Conservation (phyloP, 805 yeast genomes). For the Candida nitratophila region DNA sequence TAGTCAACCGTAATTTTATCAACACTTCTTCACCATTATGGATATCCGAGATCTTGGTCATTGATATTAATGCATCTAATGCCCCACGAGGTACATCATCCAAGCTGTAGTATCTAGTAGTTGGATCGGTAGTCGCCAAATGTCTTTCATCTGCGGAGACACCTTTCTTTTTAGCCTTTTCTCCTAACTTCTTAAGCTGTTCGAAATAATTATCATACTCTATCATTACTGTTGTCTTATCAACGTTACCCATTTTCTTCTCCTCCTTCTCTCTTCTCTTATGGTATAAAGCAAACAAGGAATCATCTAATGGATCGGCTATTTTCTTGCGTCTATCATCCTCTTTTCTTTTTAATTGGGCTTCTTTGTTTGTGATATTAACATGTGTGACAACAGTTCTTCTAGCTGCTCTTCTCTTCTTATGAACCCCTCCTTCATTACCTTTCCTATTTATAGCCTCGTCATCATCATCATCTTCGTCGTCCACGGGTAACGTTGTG, state of each 20-base stretch:
- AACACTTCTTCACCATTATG: conserved; percentile 43
- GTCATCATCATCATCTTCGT: conserved; percentile 3
- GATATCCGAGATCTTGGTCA: conserved; percentile 44
- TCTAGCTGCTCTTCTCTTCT: neutral
- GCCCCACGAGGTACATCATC: neutral
- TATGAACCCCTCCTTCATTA: neutral
- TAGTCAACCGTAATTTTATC: conserved; percentile 44
- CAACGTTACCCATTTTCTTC: conserved; percentile 47
- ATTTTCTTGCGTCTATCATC: conserved; percentile 1
- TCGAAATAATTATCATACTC: conserved; percentile 53
- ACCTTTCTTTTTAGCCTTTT: conserved; percentile 8
- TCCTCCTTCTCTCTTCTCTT: conserved; percentile 59
- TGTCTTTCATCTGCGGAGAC: neutral
- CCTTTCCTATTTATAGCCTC: neutral
- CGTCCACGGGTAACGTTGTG: conserved; percentile 11
- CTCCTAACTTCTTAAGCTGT: conserved; percentile 31
- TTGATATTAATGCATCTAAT: neutral
- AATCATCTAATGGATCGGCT: conserved; percentile 42
- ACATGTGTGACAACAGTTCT: neutral
- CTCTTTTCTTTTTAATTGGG: neutral
- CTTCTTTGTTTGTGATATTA: conserved; percentile 1
- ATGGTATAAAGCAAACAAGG: conserved; percentile 37
- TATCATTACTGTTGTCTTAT: conserved; percentile 40
- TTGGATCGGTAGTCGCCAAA: neutral
- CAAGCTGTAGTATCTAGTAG: neutral